Conservation (phyloP, 1,284 basidiomycete genomes). For the Ganoderma resinaceum region DNA sequence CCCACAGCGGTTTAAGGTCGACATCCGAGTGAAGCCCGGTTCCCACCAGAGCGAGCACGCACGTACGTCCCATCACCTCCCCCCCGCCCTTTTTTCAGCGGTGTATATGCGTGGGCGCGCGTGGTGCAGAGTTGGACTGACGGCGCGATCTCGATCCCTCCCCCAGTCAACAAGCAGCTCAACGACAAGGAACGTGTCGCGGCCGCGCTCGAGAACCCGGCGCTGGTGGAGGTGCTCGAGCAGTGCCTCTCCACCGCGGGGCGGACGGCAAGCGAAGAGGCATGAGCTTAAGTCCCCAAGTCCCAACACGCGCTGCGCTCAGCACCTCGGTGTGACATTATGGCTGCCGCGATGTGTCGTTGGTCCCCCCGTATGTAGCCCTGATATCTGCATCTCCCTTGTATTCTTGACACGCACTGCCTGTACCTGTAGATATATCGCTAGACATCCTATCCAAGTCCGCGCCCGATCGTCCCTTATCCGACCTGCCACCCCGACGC, state of each 20-base stretch:
- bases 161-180: conserved; percentile 94
- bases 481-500: not conserved
- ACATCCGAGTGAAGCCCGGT: conserved; percentile 92
- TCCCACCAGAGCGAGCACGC: conserved; percentile 96
- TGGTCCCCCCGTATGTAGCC: conserved; percentile 18
- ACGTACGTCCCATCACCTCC: conserved; percentile 51
- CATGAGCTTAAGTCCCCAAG: not conserved
- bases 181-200: conserved; percentile 99
- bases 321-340: not conserved
- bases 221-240: conserved; percentile 89
- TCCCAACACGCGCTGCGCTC: not conserved
- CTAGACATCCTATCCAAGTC: not conserved
- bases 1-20: conserved; percentile 93
- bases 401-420: conserved; percentile 20
- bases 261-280: conserved; percentile 12
- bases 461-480: not conserved
- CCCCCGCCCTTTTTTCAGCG: not conserved
- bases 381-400: conserved; percentile 5
- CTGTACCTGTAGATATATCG: conserved; percentile 24
- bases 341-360: not conserved
- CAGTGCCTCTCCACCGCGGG: conserved; percentile 66
- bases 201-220: conserved; percentile 93
- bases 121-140: not conserved
- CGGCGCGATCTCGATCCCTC: not conserved
- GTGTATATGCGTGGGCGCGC: not conserved